Evolutionary conservation across 306 rosid species (phyloP).

Genomic region (Adenanthera pavonina): DNA sequence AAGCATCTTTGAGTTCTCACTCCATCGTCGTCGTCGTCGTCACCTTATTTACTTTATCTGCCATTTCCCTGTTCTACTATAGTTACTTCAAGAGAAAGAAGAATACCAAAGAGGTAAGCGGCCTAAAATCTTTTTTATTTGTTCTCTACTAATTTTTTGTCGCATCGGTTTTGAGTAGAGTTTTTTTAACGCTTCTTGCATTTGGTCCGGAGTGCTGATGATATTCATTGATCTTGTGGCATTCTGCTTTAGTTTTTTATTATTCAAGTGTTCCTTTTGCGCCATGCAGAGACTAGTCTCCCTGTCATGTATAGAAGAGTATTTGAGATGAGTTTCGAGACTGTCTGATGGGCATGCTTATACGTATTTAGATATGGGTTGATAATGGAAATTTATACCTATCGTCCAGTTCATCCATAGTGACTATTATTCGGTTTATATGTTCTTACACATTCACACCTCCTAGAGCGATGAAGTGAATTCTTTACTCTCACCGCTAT

Average conservation of each 20-base stretch:
- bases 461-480: not conserved
- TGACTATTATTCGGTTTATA: conserved; percentile 12
- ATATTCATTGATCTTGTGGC: not conserved
- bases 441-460: not conserved
- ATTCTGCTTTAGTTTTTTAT: conserved; percentile 11
- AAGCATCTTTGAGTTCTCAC: conserved; percentile 63
- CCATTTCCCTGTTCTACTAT: conserved; percentile 63
- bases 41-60: conserved; percentile 71
- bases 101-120: conserved; percentile 54
- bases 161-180: not conserved
- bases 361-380: not conserved
- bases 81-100: conserved; percentile 54
- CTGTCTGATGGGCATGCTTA: not conserved
- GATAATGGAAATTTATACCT: not conserved
- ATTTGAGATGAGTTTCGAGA: conserved; percentile 14
- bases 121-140: not conserved
- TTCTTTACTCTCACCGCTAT: not conserved
- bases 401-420: not conserved
- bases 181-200: not conserved
- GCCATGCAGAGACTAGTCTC: not conserved
- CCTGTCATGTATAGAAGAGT: not conserved
- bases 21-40: conserved; percentile 56
- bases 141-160: not conserved
- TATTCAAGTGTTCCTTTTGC: conserved; percentile 10
- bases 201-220: not conserved